Conservation (phyloP, 176 grass and related monocot species). For the Triticum aestivum region IWGSC_CS_RefSeq_v2.1 NC_057807.1:255031180-255031679, state of each 20-base stretch:
- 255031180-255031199: not conserved
- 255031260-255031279: not conserved
- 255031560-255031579: not conserved
- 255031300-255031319: not conserved
- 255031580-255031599: not conserved
- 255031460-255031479: no score
- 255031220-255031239: constrained; percentile 10
- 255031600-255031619: no score
- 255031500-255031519: no score
- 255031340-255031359: not conserved
- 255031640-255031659: no score
- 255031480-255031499: no score
- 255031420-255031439: not conserved
- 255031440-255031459: no score
- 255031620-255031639: no score
- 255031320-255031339: not conserved
- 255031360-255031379: not conserved
- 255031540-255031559: no score
- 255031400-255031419: not conserved
- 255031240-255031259: not conserved
- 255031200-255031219: not conserved
- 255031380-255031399: not conserved
- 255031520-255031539: no score
- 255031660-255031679: not conserved
- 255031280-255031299: not conserved